phyloP scores from a whole-genome alignment of 345 rosid species.

The Linum trigynum region DNA sequence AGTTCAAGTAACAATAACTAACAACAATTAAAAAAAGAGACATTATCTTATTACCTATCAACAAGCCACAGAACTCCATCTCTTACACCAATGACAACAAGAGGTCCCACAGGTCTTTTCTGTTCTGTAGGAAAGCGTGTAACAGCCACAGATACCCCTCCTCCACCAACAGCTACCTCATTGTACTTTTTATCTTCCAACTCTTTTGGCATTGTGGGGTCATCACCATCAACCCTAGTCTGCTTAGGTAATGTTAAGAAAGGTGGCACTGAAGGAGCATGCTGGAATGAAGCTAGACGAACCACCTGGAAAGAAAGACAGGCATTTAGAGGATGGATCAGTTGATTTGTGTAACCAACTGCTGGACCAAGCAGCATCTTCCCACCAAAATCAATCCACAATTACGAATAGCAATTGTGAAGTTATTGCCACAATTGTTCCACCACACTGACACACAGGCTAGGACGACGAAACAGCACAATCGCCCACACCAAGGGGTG shows the following conservation, averaged over 20 bases:
- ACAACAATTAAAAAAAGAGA: not conserved
- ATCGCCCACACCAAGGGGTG: not conserved
- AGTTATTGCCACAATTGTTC: not conserved
- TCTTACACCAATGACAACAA: conserved; percentile 83
- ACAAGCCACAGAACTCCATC: conserved; percentile 99
- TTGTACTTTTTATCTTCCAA: conserved; percentile 61
- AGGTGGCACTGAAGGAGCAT: conserved; percentile 90
- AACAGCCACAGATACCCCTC: conserved; percentile 96
- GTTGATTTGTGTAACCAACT: not conserved
- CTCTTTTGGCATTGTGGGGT: conserved; percentile 40
- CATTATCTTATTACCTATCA: conserved; percentile 51
- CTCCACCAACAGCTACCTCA: conserved; percentile 99
- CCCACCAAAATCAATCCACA: not conserved
- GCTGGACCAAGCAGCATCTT: not conserved
- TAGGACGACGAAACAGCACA: not conserved
- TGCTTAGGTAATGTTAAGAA: conserved; percentile 76
- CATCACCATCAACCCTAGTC: conserved; percentile 70
- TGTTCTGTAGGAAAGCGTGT: conserved; percentile 93
- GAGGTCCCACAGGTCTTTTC: conserved; percentile 95
- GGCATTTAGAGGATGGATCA: not conserved
- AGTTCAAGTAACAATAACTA: not conserved
- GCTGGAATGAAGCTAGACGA: conserved; percentile 95
- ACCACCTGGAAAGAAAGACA: conserved; percentile 55
- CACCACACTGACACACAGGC: not conserved
- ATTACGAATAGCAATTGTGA: too few relatives aligned